Evolutionary conservation across 495 filamentous ascomycete genomes (phyloP).

Genomic region (Penicillium tannophilum): DNA sequence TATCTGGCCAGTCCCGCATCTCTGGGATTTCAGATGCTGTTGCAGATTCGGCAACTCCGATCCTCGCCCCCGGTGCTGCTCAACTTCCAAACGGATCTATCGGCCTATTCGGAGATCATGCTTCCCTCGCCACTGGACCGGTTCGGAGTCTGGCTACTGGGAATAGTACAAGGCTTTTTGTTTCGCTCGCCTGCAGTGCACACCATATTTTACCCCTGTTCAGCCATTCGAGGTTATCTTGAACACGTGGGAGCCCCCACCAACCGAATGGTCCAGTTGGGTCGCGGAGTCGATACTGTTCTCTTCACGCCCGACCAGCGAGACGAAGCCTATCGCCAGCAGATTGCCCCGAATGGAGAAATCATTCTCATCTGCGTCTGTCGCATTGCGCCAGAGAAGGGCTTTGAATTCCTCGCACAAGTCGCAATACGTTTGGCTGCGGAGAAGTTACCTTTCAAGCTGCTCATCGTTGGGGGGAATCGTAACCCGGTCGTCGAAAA

Average conservation of each 20-base stretch:
- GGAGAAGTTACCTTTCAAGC: constrained; percentile 57
- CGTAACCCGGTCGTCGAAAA: constrained; percentile 57
- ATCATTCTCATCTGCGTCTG: constrained; percentile 61
- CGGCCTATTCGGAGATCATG: constrained; percentile 62
- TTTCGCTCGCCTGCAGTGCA: constrained; percentile 58
- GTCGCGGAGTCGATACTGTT: constrained; percentile 61
- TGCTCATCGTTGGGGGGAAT: constrained; percentile 64
- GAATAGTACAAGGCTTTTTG: constrained; percentile 58
- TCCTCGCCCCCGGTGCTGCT: constrained; percentile 56
- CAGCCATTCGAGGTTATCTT: constrained; percentile 57
- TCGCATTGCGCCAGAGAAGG: constrained; percentile 65
- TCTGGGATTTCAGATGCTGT: constrained; percentile 63
- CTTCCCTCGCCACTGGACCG: constrained; percentile 57
- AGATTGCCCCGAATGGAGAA: constrained; percentile 58
- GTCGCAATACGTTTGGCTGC: constrained; percentile 50
- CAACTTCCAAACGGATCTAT: constrained; percentile 68
- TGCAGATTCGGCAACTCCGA: constrained; percentile 57
- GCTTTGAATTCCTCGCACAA: constrained; percentile 61
- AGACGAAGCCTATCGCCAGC: constrained; percentile 45
- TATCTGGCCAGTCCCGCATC: constrained; percentile 67
- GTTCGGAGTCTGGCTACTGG: constrained; percentile 57
- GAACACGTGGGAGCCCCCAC: constrained; percentile 48
- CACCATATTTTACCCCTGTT: constrained; percentile 64
- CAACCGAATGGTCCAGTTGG: constrained; percentile 53
- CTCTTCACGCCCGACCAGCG: constrained; percentile 54